Conservation (phyloP, 1,284 basidiomycete genomes). For the Vanrija sp. region DNA sequence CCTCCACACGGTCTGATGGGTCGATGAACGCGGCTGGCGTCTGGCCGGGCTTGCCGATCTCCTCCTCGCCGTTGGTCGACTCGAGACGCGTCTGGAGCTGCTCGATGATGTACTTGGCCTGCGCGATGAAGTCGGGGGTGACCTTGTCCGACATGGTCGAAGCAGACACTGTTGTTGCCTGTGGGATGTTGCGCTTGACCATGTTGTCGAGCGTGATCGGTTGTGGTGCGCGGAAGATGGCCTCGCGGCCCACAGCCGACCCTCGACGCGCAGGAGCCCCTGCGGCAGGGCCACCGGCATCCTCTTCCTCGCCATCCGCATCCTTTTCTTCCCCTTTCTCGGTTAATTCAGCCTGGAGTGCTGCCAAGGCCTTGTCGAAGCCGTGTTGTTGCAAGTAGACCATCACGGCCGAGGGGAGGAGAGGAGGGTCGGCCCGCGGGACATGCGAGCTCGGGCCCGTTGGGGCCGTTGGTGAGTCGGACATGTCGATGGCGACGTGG, state of each 20-base stretch:
- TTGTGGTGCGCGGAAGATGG: constrained; percentile 38
- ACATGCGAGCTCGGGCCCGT: constrained; percentile 24
- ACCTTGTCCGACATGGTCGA: constrained; percentile 42
- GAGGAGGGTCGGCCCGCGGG: constrained; percentile 26
- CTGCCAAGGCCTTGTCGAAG: constrained; percentile 69
- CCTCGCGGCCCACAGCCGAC: constrained; percentile 27
- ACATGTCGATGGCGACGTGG: constrained; percentile 20
- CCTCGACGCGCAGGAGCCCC: constrained; percentile 52
- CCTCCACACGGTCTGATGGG: constrained; percentile 67
- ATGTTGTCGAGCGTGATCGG: constrained; percentile 40
- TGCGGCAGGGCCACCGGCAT: constrained; percentile 23
- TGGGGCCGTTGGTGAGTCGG: constrained; percentile 25
- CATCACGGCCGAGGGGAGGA: constrained; percentile 59
- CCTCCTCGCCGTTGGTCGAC: constrained; percentile 66
- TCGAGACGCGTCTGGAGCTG: constrained; percentile 52
- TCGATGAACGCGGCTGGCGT: constrained; percentile 56
- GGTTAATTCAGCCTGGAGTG: constrained; percentile 64
- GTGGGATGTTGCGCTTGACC: constrained; percentile 51
- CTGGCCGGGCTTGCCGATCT: constrained; percentile 61
- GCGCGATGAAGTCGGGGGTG: constrained; percentile 47
- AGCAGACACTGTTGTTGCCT: constrained; percentile 51
- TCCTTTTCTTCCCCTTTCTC: constrained; percentile 55
- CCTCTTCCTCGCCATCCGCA: constrained; percentile 32
- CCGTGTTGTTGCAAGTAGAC: constrained; percentile 82
- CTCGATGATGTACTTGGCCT: constrained; percentile 47